Conservation (phyloP, 176 grass and related monocot genomes). For the Carex littledalei region DNA sequence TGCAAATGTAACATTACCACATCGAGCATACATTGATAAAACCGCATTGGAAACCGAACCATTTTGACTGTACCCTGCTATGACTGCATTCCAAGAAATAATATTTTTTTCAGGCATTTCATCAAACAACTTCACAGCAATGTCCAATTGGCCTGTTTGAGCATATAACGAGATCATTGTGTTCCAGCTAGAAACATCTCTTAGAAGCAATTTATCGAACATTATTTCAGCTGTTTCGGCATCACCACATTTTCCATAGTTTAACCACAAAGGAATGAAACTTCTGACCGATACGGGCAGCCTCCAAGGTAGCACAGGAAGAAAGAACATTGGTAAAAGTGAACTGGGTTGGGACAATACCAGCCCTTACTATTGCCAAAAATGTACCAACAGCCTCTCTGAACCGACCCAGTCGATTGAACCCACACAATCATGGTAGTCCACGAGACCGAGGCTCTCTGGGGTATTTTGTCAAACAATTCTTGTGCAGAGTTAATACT, state of each 20-base stretch:
- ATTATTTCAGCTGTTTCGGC: constrained; percentile 21
- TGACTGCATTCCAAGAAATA: no score
- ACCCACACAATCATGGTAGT: constrained; percentile 65
- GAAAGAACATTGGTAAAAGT: constrained; percentile 74
- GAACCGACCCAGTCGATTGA: constrained; percentile 49
- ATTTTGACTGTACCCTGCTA: no score
- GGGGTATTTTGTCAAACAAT: constrained; percentile 67
- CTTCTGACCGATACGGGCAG: neutral
- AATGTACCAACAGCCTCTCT: constrained; percentile 29
- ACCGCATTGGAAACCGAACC: no score
- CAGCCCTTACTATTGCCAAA: no score
- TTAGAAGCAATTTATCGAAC: no score
- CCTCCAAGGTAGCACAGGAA: constrained; percentile 43
- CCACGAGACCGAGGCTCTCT: constrained; percentile 71
- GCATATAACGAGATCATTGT: no score
- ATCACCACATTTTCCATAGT: constrained; percentile 50
- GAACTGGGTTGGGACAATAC: constrained; percentile 47
- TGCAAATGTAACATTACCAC: no score
- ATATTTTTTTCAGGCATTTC: no score
- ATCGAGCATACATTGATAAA: no score
- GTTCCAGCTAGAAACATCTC: no score
- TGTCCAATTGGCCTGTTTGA: no score
- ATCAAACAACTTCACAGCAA: no score
- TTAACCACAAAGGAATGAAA: constrained; percentile 59
- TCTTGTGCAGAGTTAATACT: constrained; percentile 29